These are phyloP conservation scores for Cladobotryum protrusum DNA, from an alignment of 2,329 filamentous ascomycete genomes.

Conservation along the genomic window DNA sequence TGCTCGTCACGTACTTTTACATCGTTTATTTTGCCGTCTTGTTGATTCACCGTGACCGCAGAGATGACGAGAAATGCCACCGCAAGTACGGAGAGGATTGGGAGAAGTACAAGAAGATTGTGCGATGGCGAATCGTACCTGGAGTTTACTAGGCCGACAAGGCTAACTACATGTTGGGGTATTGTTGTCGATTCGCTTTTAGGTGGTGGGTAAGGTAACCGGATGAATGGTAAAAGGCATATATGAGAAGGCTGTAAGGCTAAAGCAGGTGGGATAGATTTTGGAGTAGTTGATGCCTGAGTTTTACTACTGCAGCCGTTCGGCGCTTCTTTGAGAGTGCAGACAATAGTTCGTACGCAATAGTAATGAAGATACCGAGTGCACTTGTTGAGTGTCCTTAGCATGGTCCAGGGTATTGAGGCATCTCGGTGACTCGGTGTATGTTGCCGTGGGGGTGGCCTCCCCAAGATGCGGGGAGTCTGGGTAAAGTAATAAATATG, in stretches of 20 bases:
- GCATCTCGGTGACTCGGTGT: too few species aligned
- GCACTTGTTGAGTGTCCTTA: neutral
- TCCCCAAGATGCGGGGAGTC: neutral
- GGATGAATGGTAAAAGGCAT: neutral
- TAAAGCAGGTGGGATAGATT: neutral
- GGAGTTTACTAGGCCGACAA: slow-evolving; percentile 61
- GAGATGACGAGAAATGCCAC: slow-evolving; percentile 87
- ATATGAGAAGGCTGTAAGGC: too few species aligned
- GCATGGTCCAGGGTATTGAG: neutral
- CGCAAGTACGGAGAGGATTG: slow-evolving; percentile 91
- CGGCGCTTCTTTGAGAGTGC: slow-evolving; percentile 7
- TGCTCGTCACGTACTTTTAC: slow-evolving; percentile 91
- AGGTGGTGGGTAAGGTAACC: neutral
- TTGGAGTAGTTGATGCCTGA: neutral
- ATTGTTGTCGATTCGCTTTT: neutral
- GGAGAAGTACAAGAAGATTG: slow-evolving; percentile 78
- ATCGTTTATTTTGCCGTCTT: slow-evolving; percentile 85
- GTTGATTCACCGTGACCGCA: slow-evolving; percentile 75
- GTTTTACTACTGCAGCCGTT: neutral
- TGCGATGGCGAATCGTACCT: slow-evolving; percentile 76
- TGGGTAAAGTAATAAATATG: too few species aligned
- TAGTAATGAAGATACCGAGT: slow-evolving; percentile 2
- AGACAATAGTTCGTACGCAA: slow-evolving; percentile 10
- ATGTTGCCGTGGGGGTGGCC: neutral
- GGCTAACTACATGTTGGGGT: neutral